A percentile compares a stretch with the other conserved stretches of the same genome.
These are phyloP conservation scores for Talaromyces sp. DNA, from an alignment of 2,329 filamentous ascomycete species.

Conservation along the genomic window DNA sequence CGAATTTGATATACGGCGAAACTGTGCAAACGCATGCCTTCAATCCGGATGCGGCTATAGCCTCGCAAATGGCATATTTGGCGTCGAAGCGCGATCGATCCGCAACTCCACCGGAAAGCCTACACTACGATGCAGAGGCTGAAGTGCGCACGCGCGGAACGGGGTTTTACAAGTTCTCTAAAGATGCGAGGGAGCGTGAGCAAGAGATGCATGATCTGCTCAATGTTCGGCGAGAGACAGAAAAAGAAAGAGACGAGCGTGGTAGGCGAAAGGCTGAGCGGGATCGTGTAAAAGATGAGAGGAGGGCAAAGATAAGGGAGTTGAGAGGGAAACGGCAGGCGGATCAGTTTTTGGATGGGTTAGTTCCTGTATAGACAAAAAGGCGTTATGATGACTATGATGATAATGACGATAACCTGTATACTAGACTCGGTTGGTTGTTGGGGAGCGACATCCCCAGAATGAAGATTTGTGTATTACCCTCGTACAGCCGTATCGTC, in stretches of 20 bases:
- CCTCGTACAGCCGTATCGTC: not conserved
- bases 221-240: constrained; percentile 64
- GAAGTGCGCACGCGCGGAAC: constrained; percentile 86
- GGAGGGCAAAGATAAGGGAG: constrained; percentile 48
- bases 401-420: not conserved
- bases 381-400: not conserved
- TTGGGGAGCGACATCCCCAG: no score
- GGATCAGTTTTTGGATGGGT: constrained; percentile 65
- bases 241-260: constrained; percentile 56
- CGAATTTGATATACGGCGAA: constrained; percentile 76
- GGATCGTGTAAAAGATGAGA: constrained; percentile 59
- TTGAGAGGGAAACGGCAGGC: constrained; percentile 64
- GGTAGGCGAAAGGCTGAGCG: constrained; percentile 58
- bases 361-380: constrained; percentile 32
- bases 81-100: constrained; percentile 74
- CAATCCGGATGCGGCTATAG: constrained; percentile 62
- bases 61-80: constrained; percentile 70
- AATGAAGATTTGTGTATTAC: not conserved
- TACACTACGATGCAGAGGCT: constrained; percentile 78
- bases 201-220: constrained; percentile 73
- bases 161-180: constrained; percentile 86
- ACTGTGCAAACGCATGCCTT: constrained; percentile 81
- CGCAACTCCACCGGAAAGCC: constrained; percentile 71
- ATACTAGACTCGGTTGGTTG: not conserved
- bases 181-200: constrained; percentile 63